A percentile compares a stretch with the other conserved stretches of the same genome.
phyloP scores from a whole-genome alignment of 306 rosid species.

The Acacia melanoxylon region DNA sequence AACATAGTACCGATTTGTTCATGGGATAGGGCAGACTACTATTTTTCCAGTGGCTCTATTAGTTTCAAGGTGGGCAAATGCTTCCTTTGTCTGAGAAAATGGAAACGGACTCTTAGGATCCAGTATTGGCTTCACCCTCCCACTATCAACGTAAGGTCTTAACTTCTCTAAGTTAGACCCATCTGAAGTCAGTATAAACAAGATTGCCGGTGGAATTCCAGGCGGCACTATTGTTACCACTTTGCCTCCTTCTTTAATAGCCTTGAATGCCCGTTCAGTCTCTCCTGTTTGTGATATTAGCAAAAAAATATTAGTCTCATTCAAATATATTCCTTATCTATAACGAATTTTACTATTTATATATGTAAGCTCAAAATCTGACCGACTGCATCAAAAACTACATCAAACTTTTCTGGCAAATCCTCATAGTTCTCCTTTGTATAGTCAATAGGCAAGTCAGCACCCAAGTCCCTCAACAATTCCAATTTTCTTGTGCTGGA shows the following conservation, averaged over 20 bases:
- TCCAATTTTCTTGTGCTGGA: slow-evolving; percentile 50
- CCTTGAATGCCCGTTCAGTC: slow-evolving; percentile 52
- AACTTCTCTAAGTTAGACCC: not conserved
- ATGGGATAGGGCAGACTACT: slow-evolving; percentile 62
- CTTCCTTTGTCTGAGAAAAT: slow-evolving; percentile 58
- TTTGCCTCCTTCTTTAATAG: slow-evolving; percentile 64
- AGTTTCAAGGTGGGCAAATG: slow-evolving; percentile 58
- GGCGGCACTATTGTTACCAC: slow-evolving; percentile 51
- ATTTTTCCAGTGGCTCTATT: slow-evolving; percentile 62
- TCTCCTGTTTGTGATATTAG: slow-evolving; percentile 40
- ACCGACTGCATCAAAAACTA: slow-evolving; percentile 73
- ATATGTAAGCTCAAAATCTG: not conserved
- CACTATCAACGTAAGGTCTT: not conserved
- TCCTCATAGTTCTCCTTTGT: slow-evolving; percentile 69
- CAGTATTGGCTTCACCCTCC: slow-evolving; percentile 58
- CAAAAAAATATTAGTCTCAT: not conserved
- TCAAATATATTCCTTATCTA: not conserved
- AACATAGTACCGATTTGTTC: not conserved
- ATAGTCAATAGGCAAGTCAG: slow-evolving; percentile 76
- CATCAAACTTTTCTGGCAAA: slow-evolving; percentile 68
- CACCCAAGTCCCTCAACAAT: slow-evolving; percentile 50
- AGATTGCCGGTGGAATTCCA: not conserved
- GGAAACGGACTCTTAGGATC: slow-evolving; percentile 69
- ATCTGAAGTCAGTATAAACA: not conserved
- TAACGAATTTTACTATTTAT: not conserved